phyloP scores from a whole-genome alignment of 2,329 filamentous ascomycete genomes.

The Rhynchosporium graminicola region DNA sequence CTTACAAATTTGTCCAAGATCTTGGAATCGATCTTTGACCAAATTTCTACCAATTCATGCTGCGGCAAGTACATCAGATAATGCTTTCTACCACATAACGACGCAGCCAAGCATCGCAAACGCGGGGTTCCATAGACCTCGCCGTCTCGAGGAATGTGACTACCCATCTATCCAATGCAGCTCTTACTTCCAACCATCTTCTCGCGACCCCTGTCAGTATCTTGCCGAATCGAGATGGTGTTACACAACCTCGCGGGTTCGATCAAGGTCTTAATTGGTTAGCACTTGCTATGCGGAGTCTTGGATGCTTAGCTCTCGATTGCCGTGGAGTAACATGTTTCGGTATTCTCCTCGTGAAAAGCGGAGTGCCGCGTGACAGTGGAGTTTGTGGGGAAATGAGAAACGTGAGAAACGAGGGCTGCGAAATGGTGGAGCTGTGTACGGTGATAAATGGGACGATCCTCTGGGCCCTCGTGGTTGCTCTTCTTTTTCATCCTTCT shows the following conservation, averaged over 20 bases:
- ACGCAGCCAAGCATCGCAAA: not conserved
- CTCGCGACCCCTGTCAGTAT: not conserved
- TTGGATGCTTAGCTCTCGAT: not conserved
- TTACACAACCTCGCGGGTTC: slow-evolving; percentile 1
- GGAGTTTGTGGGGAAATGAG: not conserved
- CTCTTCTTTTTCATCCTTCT: too few species aligned
- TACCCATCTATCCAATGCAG: not conserved
- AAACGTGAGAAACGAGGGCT: too few species aligned
- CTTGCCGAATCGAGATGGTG: not conserved
- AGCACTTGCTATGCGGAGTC: slow-evolving; percentile 6
- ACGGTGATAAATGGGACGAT: not conserved
- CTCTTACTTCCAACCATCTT: not conserved
- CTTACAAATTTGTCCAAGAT: not conserved
- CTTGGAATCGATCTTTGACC: not conserved
- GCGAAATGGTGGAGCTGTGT: not conserved
- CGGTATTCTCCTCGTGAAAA: slow-evolving; percentile 1
- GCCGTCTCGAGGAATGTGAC: not conserved
- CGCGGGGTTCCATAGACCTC: slow-evolving; percentile 4
- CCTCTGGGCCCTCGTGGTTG: not conserved
- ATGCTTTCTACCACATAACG: not conserved
- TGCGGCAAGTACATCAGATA: not conserved
- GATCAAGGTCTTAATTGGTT: slow-evolving; percentile 2
- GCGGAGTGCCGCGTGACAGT: not conserved
- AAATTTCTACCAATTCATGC: not conserved
- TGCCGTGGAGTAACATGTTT: not conserved